Evolutionary conservation across 371 early-diverging fungal genomes (phyloP).

Genomic region (Circinella minor): DNA sequence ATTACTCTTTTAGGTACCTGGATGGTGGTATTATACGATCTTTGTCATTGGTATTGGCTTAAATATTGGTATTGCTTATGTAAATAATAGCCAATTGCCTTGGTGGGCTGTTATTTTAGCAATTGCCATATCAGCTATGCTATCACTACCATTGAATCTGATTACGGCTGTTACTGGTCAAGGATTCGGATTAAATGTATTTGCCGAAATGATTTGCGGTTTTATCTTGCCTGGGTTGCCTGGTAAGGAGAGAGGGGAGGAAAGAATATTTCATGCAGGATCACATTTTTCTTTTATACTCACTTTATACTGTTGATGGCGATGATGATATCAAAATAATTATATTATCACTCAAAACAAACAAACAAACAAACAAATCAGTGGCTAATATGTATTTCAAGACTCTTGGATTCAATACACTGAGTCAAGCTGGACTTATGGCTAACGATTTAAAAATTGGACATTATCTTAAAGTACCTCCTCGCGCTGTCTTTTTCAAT

Average conservation of each 20-base stretch:
- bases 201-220: constrained; percentile 68
- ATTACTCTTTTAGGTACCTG: constrained; percentile 65
- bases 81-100: constrained; percentile 54
- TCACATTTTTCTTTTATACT: no score
- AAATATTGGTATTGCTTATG: constrained; percentile 67
- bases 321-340: no score
- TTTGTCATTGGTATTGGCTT: constrained; percentile 64
- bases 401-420: constrained; percentile 57
- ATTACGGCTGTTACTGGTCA: constrained; percentile 44
- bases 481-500: constrained; percentile 59
- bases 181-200: constrained; percentile 58
- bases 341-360: background rate
- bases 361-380: no score
- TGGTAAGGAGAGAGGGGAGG: constrained; percentile 12
- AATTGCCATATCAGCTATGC: constrained; percentile 49
- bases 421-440: constrained; percentile 59
- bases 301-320: no score
- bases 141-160: constrained; percentile 43
- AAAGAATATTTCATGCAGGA: no score
- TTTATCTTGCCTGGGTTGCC: constrained; percentile 47
- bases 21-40: constrained; percentile 74
- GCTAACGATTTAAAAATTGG: constrained; percentile 71
- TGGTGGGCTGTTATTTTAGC: constrained; percentile 81
- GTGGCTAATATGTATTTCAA: constrained; percentile 66
- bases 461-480: constrained; percentile 80